Percentiles rank a stretch among this genome's conserved stretches.
These are phyloP conservation scores for Kregervanrija pseudodelftensis DNA, from an alignment of 805 yeast species.

Conservation along the genomic window DNA sequence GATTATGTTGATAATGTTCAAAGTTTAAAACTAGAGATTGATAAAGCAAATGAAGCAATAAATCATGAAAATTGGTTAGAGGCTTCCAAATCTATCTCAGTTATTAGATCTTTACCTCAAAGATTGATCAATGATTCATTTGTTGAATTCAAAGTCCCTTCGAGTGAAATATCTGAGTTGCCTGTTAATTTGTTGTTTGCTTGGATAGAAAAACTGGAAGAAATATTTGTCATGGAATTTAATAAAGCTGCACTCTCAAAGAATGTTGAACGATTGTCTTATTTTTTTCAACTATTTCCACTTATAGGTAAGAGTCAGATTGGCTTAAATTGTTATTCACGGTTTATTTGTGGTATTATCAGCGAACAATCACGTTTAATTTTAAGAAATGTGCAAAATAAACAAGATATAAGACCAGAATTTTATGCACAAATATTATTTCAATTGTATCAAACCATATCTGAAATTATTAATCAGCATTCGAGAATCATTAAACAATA, in stretches of 20 bases:
- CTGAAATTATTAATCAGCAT: conserved; percentile 81
- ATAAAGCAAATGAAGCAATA: conserved; percentile 61
- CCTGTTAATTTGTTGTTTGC: conserved; percentile 51
- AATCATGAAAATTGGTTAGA: conserved; percentile 61
- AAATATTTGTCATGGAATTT: conserved; percentile 56
- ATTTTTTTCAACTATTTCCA: conserved; percentile 83
- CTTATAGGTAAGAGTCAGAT: conserved; percentile 61
- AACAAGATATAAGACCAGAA: conserved; percentile 35
- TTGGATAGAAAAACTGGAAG: conserved; percentile 55
- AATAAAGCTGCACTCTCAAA: conserved; percentile 57
- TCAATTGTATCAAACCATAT: conserved; percentile 75
- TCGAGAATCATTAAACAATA: conserved; percentile 66
- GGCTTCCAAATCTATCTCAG: conserved; percentile 66
- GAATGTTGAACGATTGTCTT: conserved; percentile 64
- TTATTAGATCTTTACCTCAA: conserved; percentile 46
- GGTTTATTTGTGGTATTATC: conserved; percentile 78
- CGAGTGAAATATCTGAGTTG: conserved; percentile 74
- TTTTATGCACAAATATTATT: conserved; percentile 52
- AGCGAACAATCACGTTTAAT: conserved; percentile 70
- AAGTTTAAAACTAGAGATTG: conserved; percentile 55
- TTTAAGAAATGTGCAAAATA: conserved; percentile 38
- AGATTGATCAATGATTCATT: conserved; percentile 54
- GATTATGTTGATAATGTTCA: conserved; percentile 61
- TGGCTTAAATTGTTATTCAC: conserved; percentile 78
- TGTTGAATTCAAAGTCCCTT: conserved; percentile 78